These are phyloP conservation scores for Mycena latifolia DNA, from an alignment of 768 basidiomycete species.

Conservation along the genomic window DNA sequence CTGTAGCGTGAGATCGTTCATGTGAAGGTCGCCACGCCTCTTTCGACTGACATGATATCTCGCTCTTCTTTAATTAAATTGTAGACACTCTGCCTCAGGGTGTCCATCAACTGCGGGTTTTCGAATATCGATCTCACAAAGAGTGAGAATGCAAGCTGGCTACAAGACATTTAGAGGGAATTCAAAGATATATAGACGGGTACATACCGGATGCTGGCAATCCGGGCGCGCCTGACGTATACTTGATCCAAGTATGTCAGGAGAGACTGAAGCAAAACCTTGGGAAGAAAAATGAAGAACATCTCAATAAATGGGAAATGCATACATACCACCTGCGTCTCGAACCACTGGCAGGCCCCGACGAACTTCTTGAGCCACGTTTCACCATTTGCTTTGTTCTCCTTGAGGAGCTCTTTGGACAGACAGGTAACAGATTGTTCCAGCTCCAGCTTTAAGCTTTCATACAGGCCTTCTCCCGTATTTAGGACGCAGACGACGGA, in stretches of 20 bases:
- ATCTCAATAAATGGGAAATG: background rate
- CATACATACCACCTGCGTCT: slow-evolving; percentile 69
- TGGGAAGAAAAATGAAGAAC: background rate
- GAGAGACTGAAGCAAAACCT: slow-evolving; percentile 73
- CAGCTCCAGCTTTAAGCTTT: slow-evolving; percentile 65
- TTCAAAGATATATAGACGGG: background rate
- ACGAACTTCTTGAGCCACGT: slow-evolving; percentile 74
- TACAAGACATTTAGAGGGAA: slow-evolving; percentile 34
- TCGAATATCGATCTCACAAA: slow-evolving; percentile 67
- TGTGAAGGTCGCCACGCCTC: background rate
- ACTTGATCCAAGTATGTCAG: slow-evolving; percentile 80
- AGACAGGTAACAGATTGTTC: slow-evolving; percentile 64
- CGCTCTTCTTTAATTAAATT: slow-evolving; percentile 72
- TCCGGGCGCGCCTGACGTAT: slow-evolving; percentile 61
- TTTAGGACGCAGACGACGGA: slow-evolving; percentile 64
- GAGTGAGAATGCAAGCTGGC: slow-evolving; percentile 68
- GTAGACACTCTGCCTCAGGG: slow-evolving; percentile 58
- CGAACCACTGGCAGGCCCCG: slow-evolving; percentile 71
- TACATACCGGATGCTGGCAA: slow-evolving; percentile 61
- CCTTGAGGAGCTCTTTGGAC: slow-evolving; percentile 49
- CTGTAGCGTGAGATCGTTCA: slow-evolving; percentile 46
- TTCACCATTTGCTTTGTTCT: slow-evolving; percentile 40
- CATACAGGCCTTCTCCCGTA: slow-evolving; percentile 64
- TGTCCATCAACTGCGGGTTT: slow-evolving; percentile 55
- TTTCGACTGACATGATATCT: slow-evolving; percentile 47